Conservation (phyloP, 2,329 filamentous ascomycete genomes). For the Curvularia verruculosa region DNA sequence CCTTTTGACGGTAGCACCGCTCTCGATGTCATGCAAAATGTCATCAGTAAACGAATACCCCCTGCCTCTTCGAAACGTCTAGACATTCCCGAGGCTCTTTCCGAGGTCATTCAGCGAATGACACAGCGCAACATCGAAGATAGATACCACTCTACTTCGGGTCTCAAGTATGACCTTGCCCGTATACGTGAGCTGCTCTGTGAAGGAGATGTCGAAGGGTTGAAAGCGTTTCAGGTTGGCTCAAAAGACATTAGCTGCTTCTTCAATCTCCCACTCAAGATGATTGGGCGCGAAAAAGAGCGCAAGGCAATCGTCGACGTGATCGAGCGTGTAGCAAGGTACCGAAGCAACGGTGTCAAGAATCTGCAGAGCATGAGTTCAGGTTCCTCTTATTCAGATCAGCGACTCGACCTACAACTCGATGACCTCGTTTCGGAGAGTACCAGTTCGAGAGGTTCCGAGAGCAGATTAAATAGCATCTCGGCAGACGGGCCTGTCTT, state of each 20-base stretch:
- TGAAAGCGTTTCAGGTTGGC: constrained; percentile 77
- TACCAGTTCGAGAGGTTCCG: constrained; percentile 62
- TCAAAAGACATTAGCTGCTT: constrained; percentile 90
- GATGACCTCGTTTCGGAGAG: constrained; percentile 59
- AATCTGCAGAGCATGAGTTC: constrained; percentile 60
- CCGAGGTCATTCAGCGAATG: constrained; percentile 86
- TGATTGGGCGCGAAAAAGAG: constrained; percentile 81
- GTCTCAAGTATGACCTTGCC: constrained; percentile 79
- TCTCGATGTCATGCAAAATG: constrained; percentile 89
- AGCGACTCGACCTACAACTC: constrained; percentile 56
- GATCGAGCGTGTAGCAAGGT: constrained; percentile 76
- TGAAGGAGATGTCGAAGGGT: constrained; percentile 72
- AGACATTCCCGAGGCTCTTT: constrained; percentile 83
- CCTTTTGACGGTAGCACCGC: constrained; percentile 81
- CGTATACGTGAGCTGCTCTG: constrained; percentile 75
- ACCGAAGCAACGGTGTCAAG: constrained; percentile 57
- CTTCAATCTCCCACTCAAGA: constrained; percentile 80
- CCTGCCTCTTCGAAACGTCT: constrained; percentile 76
- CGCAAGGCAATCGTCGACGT: constrained; percentile 69
- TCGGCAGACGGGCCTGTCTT: constrained; percentile 33
- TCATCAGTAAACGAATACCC: constrained; percentile 78
- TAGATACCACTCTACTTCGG: constrained; percentile 86
- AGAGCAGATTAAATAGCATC: constrained; percentile 47
- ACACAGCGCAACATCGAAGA: constrained; percentile 87
- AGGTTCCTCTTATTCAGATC: constrained; percentile 59